Conservation (phyloP, 441 rosid species). For the Lepidium campestre region DNA sequence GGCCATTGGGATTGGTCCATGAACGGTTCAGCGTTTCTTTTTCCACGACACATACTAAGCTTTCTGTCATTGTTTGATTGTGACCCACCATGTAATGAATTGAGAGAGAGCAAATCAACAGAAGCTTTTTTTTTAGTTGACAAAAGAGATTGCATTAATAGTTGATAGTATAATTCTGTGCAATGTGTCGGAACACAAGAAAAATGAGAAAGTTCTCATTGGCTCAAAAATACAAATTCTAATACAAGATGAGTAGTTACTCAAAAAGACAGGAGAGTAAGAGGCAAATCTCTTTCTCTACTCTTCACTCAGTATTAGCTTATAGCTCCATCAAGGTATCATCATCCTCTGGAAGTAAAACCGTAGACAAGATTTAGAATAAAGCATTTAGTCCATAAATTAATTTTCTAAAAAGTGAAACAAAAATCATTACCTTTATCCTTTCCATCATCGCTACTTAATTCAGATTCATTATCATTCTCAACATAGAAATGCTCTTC, state of each 20-base stretch:
- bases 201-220: not conserved
- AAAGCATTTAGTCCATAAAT: not conserved
- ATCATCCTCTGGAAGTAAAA: slow-evolving; percentile 21
- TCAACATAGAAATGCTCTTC: slow-evolving; percentile 51
- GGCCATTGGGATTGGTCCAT: no score
- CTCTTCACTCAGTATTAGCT: not conserved
- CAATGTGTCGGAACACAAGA: not conserved
- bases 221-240: not conserved
- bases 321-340: slow-evolving; percentile 21
- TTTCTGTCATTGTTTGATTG: not conserved
- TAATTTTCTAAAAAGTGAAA: not conserved
- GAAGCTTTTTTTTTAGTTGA: not conserved
- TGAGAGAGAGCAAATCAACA: not conserved
- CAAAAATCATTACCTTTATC: slow-evolving; percentile 8
- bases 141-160: not conserved
- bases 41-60: not conserved
- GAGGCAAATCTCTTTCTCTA: slow-evolving; percentile 3
- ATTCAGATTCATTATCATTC: slow-evolving; percentile 62
- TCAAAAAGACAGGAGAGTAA: not conserved
- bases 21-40: not conserved
- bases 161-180: not conserved
- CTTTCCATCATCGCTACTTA: slow-evolving; percentile 61
- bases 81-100: not conserved
- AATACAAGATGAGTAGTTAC: not conserved
- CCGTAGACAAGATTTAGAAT: not conserved